These are phyloP conservation scores for Brasilioporus rufonigricans DNA, from an alignment of 768 basidiomycete species.

Conservation along the genomic window DNA sequence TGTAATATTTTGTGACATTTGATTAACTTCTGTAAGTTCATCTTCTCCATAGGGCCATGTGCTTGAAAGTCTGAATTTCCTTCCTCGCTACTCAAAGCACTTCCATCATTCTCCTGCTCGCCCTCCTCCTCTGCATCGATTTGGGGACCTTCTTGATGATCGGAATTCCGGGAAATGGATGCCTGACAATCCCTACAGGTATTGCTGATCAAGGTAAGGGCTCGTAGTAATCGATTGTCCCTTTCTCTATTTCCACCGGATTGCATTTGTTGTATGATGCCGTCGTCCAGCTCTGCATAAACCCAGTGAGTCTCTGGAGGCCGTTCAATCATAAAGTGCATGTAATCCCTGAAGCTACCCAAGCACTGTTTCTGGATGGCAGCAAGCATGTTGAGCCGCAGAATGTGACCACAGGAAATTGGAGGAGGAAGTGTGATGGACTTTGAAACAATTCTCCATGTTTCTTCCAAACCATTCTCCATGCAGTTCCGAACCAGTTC, in stretches of 20 bases:
- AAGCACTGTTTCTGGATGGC: background rate
- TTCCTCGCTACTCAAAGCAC: too few relatives aligned
- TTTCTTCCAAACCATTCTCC: background rate
- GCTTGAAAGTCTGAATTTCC: too few relatives aligned
- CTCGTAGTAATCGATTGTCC: background rate
- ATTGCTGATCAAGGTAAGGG: background rate
- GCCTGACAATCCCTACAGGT: background rate
- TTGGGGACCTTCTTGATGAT: too few relatives aligned
- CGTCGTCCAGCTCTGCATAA: background rate
- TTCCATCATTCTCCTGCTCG: too few relatives aligned
- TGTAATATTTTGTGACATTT: background rate
- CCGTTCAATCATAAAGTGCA: background rate
- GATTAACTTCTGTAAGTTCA: background rate
- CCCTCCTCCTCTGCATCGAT: too few relatives aligned
- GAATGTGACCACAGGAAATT: background rate
- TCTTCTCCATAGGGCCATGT: too few relatives aligned
- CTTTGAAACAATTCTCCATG: background rate
- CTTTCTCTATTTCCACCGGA: background rate
- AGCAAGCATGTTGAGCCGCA: background rate
- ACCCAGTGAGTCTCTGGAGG: background rate
- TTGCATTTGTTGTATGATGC: background rate
- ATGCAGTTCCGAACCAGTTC: background rate
- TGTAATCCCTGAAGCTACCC: background rate
- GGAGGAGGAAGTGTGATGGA: too few relatives aligned
- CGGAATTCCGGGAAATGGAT: too few relatives aligned